Base-by-base conservation (phyloP, 78 protist genomes). In the Monosiga brevicollis region DNA sequence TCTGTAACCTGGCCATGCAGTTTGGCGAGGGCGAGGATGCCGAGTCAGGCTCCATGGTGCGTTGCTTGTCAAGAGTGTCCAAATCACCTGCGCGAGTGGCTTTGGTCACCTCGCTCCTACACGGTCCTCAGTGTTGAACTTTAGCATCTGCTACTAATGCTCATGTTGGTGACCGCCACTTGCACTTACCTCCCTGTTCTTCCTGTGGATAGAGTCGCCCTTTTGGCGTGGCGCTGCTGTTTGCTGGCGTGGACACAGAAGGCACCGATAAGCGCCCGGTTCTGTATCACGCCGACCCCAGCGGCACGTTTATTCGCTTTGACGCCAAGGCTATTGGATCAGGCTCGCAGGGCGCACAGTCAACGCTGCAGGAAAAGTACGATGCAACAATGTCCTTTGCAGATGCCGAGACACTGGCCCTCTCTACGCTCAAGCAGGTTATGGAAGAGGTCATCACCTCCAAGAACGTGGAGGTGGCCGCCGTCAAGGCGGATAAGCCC, bases 261-360 rank as follows among this genome's bases (percentile, higher is more conserved):
- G 62, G 62, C 62, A 20, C 62, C 6, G 6, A 6, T 15, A 49
- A 20, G 29, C 99, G 98, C 15, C 98, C 99, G 26, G 40, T 40
- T 25, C 90, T 98, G 84, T 96, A 36, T 88, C 95, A 95, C 89
- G 93, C 98, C 0, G 99, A 98, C 84, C 99, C 99, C n/a, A 92
- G 98, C 0, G 99, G 99, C 49, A 92, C 96, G 29, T 95, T 41
- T 85, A 55, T 83, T 34, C 84, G 77, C 34, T 94, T 72, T 83
- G 87, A 92, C 34, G 97, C 97, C 42, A 94, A 96, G 79, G 98
- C 99, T 36, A 95, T 98, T 42, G 99, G 99, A 23, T 92, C 96
- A 0, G 99, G 94, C 35, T 79, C 95, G 29, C 99, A 98, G 87
- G 98, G 97, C 36, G 99, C 99, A 0, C 98, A 97, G 88, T 78